These are phyloP conservation scores for Fusarium cyanostomum DNA, from an alignment of 2,329 filamentous ascomycete species.

Conservation along the genomic window DNA sequence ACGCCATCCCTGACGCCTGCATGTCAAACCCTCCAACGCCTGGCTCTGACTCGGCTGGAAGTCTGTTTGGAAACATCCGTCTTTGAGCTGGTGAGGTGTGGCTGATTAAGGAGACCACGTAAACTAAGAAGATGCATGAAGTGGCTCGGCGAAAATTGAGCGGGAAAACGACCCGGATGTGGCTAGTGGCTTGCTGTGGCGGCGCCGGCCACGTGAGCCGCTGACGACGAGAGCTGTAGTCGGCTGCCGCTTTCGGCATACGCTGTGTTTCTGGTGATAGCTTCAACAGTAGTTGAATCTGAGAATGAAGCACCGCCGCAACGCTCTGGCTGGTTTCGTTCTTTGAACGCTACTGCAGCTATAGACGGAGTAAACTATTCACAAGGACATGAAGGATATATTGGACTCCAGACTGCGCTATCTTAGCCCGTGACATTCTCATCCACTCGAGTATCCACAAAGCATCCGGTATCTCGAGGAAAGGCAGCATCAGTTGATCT, in stretches of 20 bases:
- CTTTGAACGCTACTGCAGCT: constrained; percentile 12
- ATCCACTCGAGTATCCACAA: constrained; percentile 16
- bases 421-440: constrained; percentile 18
- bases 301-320: constrained; percentile 4
- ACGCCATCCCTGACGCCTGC: constrained; percentile 32
- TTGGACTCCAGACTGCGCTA: background rate
- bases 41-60: constrained; percentile 33
- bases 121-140: constrained; percentile 1
- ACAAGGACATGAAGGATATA: background rate
- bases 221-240: background rate
- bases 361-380: background rate
- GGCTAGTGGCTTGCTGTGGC: constrained; percentile 21
- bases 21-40: constrained; percentile 31
- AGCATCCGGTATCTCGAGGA: background rate
- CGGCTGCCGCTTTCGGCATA: constrained; percentile 14
- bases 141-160: constrained; percentile 24
- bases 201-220: constrained; percentile 22
- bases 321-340: constrained; percentile 22
- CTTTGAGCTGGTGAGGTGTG: constrained; percentile 22
- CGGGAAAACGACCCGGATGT: constrained; percentile 4
- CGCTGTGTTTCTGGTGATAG: background rate
- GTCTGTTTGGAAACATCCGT: constrained; percentile 4
- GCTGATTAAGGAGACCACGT: constrained; percentile 9
- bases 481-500: constrained; percentile 22
- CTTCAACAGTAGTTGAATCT: background rate